Conservation (phyloP, 106 monocot genomes). For the Triglochin maritima region DNA sequence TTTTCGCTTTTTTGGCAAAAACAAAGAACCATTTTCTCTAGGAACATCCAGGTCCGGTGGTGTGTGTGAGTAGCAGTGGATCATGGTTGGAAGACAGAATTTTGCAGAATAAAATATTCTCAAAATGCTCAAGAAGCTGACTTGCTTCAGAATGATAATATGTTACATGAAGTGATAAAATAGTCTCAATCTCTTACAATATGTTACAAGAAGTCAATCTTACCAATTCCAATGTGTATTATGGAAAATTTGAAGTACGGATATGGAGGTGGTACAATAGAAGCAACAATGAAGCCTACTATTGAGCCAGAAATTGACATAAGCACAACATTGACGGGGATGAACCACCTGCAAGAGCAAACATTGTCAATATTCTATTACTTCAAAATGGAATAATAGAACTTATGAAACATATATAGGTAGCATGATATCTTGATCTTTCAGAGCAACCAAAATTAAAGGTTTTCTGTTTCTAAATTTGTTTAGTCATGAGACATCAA, state of each 20-base stretch:
- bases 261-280: slow-evolving; percentile 59
- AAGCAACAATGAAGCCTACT: slow-evolving; percentile 73
- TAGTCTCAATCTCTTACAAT: too few relatives aligned
- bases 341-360: slow-evolving; percentile 83
- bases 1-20: too few relatives aligned
- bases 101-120: too few relatives aligned
- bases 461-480: neutral
- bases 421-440: neutral
- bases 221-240: slow-evolving; percentile 88
- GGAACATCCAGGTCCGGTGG: too few relatives aligned
- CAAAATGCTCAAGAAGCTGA: too few relatives aligned
- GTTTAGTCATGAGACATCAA: too few relatives aligned
- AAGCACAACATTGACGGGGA: slow-evolving; percentile 71
- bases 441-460: neutral
- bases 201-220: too few relatives aligned
- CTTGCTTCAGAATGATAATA: too few relatives aligned
- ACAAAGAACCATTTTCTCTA: too few relatives aligned
- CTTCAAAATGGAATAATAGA: neutral
- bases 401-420: neutral
- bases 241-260: slow-evolving; percentile 93
- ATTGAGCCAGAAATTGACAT: slow-evolving; percentile 54
- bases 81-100: too few relatives aligned
- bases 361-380: neutral
- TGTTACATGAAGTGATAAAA: too few relatives aligned
- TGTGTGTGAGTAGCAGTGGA: too few relatives aligned